phyloP scores from a whole-genome alignment of 805 yeast genomes.

The Barnettozyma botsteinii region DNA sequence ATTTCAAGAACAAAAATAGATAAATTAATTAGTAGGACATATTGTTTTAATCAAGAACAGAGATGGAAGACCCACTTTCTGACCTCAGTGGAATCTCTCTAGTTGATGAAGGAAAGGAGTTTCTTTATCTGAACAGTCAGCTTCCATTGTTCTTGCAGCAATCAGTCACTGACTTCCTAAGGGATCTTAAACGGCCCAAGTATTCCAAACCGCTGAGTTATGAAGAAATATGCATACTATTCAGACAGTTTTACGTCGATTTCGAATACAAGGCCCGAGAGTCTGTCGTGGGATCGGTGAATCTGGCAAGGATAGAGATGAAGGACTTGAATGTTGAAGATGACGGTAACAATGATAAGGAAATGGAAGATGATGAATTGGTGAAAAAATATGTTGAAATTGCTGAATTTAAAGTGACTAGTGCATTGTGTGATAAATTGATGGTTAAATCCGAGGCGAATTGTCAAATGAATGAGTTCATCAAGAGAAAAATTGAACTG shows the following conservation, averaged over 20 bases:
- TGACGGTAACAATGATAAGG: slow-evolving; percentile 1
- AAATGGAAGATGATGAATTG: neutral
- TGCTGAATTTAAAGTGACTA: slow-evolving; percentile 15
- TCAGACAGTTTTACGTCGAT: slow-evolving; percentile 19
- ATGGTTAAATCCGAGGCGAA: slow-evolving; percentile 15
- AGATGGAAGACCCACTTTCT: slow-evolving; percentile 1
- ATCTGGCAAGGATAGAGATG: slow-evolving; percentile 5
- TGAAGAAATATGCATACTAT: slow-evolving; percentile 13
- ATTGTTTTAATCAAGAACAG: too few relatives aligned
- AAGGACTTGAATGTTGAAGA: slow-evolving; percentile 1
- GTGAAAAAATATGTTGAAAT: slow-evolving; percentile 13
- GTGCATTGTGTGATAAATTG: slow-evolving; percentile 12
- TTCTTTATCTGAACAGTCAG: neutral
- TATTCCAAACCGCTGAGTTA: slow-evolving; percentile 19
- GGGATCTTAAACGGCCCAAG: slow-evolving; percentile 20
- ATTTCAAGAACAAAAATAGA: neutral
- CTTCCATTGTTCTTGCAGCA: slow-evolving; percentile 13
- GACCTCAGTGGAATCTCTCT: too few relatives aligned
- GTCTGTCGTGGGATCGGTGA: slow-evolving; percentile 15
- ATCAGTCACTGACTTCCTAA: slow-evolving; percentile 12
- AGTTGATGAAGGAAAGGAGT: neutral
- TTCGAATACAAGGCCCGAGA: slow-evolving; percentile 11
- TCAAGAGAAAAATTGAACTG: slow-evolving; percentile 13
- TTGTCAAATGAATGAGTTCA: slow-evolving; percentile 13
- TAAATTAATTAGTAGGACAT: too few relatives aligned